phyloP scores from a whole-genome alignment of 1,284 basidiomycete species.

The Tilletia horrida region DNA sequence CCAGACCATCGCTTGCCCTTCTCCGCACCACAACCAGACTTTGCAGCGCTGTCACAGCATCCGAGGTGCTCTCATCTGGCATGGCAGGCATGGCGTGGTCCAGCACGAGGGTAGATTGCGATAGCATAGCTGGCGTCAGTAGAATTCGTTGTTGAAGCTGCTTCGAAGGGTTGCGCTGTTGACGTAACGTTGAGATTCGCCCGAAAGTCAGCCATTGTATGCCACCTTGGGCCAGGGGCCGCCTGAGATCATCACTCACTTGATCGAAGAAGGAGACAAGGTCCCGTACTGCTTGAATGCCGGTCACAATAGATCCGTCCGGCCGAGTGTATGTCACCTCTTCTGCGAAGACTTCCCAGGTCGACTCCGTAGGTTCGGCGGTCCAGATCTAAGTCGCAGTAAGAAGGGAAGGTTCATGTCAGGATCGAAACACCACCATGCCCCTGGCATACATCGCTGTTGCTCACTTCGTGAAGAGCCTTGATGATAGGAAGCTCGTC shows the following conservation, averaged over 20 bases:
- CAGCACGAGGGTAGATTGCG: slow-evolving; percentile 44
- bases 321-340: slow-evolving; percentile 16
- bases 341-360: slow-evolving; percentile 2
- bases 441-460: neutral
- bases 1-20: slow-evolving; percentile 42
- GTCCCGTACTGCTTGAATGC: neutral
- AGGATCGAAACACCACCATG: neutral
- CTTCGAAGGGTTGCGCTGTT: slow-evolving; percentile 17
- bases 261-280: neutral
- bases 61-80: slow-evolving; percentile 19
- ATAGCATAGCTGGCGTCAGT: slow-evolving; percentile 46
- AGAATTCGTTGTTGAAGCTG: slow-evolving; percentile 43
- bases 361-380: slow-evolving; percentile 15
- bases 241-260: slow-evolving; percentile 5
- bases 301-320: neutral
- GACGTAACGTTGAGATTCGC: neutral
- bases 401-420: too few relatives aligned
- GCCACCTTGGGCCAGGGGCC: neutral
- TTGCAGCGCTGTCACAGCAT: slow-evolving; percentile 24
- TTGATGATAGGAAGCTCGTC: slow-evolving; percentile 44
- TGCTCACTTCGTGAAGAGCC: slow-evolving; percentile 35
- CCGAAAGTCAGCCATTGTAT: neutral
- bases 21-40: slow-evolving; percentile 51
- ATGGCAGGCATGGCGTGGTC: slow-evolving; percentile 14
- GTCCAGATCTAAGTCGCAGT: slow-evolving; percentile 6